A percentile compares a stretch with the other conserved stretches of the same genome.
phyloP scores from a whole-genome alignment of 768 basidiomycete genomes.

The Tubosaeta sp. region DNA sequence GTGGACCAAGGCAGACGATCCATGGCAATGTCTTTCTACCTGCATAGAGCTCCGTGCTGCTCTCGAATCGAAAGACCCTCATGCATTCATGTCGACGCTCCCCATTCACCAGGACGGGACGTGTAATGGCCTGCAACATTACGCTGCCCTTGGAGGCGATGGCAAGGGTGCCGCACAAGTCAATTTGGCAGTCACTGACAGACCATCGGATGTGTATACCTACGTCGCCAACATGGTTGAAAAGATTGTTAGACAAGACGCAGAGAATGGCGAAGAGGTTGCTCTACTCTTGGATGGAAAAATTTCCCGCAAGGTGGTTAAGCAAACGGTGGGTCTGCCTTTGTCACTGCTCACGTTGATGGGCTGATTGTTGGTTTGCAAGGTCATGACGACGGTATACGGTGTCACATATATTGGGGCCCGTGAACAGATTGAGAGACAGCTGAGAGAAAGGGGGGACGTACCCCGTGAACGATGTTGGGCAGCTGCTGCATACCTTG shows the following conservation, averaged over 20 bases:
- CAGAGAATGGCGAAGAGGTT: constrained; percentile 42
- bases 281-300: constrained; percentile 70
- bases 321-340: constrained; percentile 71
- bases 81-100: constrained; percentile 57
- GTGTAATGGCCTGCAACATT: constrained; percentile 97
- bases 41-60: constrained; percentile 88
- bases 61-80: constrained; percentile 62
- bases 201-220: constrained; percentile 94
- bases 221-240: constrained; percentile 88
- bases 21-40: constrained; percentile 94
- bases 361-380: not conserved
- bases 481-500: constrained; percentile 71
- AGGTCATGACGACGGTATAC: constrained; percentile 99
- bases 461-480: constrained; percentile 73
- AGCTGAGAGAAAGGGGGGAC: constrained; percentile 73
- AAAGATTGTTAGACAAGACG: constrained; percentile 53
- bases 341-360: not conserved
- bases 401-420: constrained; percentile 96
- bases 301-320: constrained; percentile 90
- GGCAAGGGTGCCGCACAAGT: constrained; percentile 84
- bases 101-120: constrained; percentile 98
- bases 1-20: constrained; percentile 93
- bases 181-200: constrained; percentile 78
- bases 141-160: constrained; percentile 96
- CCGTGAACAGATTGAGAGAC: constrained; percentile 88